Evolutionary conservation across 768 basidiomycete genomes (phyloP), one percentile per base, ranked within the genome.

Genomic region (Chalciporus pseudorubinellus): DNA sequence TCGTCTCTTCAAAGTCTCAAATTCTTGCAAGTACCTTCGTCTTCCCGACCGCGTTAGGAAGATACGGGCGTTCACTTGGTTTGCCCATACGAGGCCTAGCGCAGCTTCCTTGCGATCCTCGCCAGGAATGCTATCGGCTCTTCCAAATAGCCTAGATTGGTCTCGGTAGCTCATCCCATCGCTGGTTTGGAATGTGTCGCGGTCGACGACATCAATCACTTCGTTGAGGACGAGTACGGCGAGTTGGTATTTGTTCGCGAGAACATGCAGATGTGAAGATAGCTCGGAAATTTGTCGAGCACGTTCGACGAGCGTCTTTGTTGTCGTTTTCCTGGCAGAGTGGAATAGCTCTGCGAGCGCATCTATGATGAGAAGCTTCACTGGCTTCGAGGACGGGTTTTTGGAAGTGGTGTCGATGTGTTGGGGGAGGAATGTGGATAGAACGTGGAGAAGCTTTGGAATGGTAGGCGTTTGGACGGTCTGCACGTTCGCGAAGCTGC

Each of bases 31-130:
- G 51, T 83, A 75, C 41, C 82, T 76, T 50, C 86, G 77, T 53
- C 91, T 75, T 10, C 80, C 80, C 0, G 93, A 94, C 26, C 91
- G 80, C 39, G 79, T 81, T 46, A 97, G 78, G 77, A 95, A 85
- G 41, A 98, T 78, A 20, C 95, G 81, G 4, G 77, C 79, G 59
- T 95, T 95, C 50, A 98, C 76, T 61, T 92, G 87, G 67, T 95
- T 98, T 14, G 95, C 89, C 95, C 95, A 98, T 9, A 84, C 85
- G 45, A 97, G 82, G 3, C 95, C 95, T 2, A 98, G 73, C 34
- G 80, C 82, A 0, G 89, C 92, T 68, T 95, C 89, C 62, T 93
- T 92, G 40, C 66, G 69, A 51, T 77, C 72, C 52, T 83, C 82
- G 2, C 81, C 81, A 1, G 80, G 76, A 20, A 81, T 64, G 47